Base-by-base conservation (phyloP, 2,329 filamentous ascomycete genomes). In the Penicillium frequentans region DNA sequence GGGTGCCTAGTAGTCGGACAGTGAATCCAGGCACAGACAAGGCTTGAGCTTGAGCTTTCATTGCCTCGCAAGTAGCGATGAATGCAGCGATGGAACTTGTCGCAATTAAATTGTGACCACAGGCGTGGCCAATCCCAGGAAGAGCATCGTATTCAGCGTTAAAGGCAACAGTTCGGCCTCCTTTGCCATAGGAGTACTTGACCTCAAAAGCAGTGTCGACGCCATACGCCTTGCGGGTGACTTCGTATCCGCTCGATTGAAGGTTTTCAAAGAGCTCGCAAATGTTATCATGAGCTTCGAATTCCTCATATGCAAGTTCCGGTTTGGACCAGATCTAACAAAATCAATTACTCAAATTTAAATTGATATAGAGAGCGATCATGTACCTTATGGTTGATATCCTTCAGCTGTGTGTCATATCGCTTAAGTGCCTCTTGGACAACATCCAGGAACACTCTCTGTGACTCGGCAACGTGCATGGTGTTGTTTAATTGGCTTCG, bases 171-270 rank as follows among this genome's bases (percentile, higher is more conserved):
- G 69, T 57, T 3, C 68, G 65, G 2, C 72, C 71, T 1, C 57
- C 61, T 5, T 35, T 49, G 42, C 66, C 68, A 29, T 65, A 61
- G 1, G 57, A 64, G 45, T 65, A 71, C 23, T 79, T 73, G 21
- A 78, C 75, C 47, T 79, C 76, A 53, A 84, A 82, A 11, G 80
- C 74, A 0, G 82, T 84, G 10, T 75, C 69, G 1, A 84, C 58
- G 3, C 76, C 81, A 64, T 81, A 82, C 0, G 78, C 77, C 44
- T 79, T 75, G 1, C 75, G 74, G 3, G 67, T 75, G 8, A 83
- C 77, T 0, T 64, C 49, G 59, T 79, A 81, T 0, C 77, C 80
- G 9, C 75, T 72, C 0, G 62, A 58, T 16, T 62, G 35, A 19
- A 72, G 26, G 59, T 57, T 50, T 70, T 71, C 13, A 79, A 73